phyloP scores from a whole-genome alignment of 2,329 filamentous ascomycete species.

The Verruconis gallopava region DNA sequence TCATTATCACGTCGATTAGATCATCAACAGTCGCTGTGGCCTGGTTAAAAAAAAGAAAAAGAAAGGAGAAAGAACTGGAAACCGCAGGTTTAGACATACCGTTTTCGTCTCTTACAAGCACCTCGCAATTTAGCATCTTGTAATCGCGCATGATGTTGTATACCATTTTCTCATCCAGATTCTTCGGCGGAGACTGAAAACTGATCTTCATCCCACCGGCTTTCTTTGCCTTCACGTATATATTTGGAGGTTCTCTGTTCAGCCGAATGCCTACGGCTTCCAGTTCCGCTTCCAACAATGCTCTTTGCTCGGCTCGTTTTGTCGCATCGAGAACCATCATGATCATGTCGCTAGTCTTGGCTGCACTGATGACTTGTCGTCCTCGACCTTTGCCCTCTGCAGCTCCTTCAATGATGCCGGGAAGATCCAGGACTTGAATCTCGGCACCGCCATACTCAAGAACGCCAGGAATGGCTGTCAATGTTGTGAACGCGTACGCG shows the following conservation, averaged over 20 bases:
- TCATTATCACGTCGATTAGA: slow-evolving; percentile 99
- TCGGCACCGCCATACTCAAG: slow-evolving; percentile 96
- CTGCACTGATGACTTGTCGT: slow-evolving; percentile 90
- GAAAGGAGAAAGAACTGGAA: background rate
- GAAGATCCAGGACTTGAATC: slow-evolving; percentile 93
- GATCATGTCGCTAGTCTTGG: slow-evolving; percentile 94
- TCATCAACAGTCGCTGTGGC: slow-evolving; percentile 83
- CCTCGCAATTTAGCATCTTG: slow-evolving; percentile 96
- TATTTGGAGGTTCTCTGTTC: slow-evolving; percentile 91
- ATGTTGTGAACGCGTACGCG: slow-evolving; percentile 91
- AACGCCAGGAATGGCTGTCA: slow-evolving; percentile 94
- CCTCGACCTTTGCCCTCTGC: slow-evolving; percentile 92
- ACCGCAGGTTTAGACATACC: slow-evolving; percentile 29
- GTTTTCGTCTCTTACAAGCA: slow-evolving; percentile 86
- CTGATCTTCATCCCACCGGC: slow-evolving; percentile 98
- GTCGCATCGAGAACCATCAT: slow-evolving; percentile 96
- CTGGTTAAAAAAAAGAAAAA: slow-evolving; percentile 10
- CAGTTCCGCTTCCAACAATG: slow-evolving; percentile 78
- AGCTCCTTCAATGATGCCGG: slow-evolving; percentile 95
- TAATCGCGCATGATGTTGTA: slow-evolving; percentile 97
- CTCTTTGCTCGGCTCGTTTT: slow-evolving; percentile 86
- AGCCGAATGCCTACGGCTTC: slow-evolving; percentile 90
- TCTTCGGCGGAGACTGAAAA: slow-evolving; percentile 78
- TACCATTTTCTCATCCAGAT: slow-evolving; percentile 93
- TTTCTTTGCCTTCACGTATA: slow-evolving; percentile 92